Conservation (phyloP, 2,329 filamentous ascomycete genomes). For the Cylindrodendrum hubeiense region DNA sequence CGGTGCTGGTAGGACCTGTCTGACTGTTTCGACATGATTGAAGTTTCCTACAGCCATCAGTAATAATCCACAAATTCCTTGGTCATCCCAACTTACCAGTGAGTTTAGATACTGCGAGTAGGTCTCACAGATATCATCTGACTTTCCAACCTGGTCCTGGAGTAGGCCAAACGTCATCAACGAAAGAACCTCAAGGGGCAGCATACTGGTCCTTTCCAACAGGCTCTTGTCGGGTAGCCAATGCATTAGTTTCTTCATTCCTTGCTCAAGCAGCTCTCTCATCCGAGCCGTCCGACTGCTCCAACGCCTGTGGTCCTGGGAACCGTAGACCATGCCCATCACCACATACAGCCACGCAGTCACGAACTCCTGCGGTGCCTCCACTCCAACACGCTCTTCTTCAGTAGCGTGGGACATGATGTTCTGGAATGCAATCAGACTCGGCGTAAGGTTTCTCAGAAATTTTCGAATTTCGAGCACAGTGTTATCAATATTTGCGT, state of each 20-base stretch:
- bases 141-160: slow-evolving; percentile 52
- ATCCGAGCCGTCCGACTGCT: slow-evolving; percentile 47
- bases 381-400: slow-evolving; percentile 45
- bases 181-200: slow-evolving; percentile 58
- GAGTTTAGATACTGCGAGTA: slow-evolving; percentile 58
- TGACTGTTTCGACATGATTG: slow-evolving; percentile 54
- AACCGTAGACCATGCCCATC: slow-evolving; percentile 50
- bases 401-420: slow-evolving; percentile 44
- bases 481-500: slow-evolving; percentile 16
- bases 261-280: slow-evolving; percentile 47
- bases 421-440: slow-evolving; percentile 46
- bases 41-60: slow-evolving; percentile 51
- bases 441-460: slow-evolving; percentile 40
- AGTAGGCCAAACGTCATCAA: slow-evolving; percentile 55
- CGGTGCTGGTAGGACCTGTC: slow-evolving; percentile 56
- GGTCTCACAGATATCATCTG: slow-evolving; percentile 54
- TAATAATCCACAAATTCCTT: not conserved
- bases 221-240: slow-evolving; percentile 48
- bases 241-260: slow-evolving; percentile 53
- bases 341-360: slow-evolving; percentile 58
- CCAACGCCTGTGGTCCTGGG: slow-evolving; percentile 40
- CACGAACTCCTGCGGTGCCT: slow-evolving; percentile 52
- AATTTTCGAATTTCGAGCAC: slow-evolving; percentile 30
- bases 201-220: slow-evolving; percentile 52
- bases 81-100: slow-evolving; percentile 48